A percentile compares a stretch with the other conserved stretches of the same genome.
These are phyloP conservation scores for Russula dissimulans DNA, from an alignment of 768 basidiomycete genomes.

Conservation along the genomic window DNA sequence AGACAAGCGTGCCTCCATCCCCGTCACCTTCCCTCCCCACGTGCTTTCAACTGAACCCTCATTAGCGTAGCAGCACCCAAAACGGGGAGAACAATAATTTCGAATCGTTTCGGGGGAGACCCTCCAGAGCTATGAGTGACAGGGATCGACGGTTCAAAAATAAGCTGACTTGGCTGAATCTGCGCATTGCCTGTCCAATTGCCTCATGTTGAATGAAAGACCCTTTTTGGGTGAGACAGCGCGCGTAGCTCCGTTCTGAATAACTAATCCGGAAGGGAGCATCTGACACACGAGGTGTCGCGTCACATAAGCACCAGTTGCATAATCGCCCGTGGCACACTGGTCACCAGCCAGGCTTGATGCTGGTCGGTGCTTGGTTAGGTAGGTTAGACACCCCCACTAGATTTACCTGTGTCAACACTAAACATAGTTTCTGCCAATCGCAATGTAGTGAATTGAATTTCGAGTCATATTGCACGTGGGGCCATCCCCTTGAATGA, in stretches of 20 bases:
- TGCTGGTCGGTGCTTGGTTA: neutral
- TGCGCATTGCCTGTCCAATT: neutral
- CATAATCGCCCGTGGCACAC: neutral
- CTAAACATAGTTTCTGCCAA: neutral
- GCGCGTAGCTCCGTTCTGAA: too few species aligned
- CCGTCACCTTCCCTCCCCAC: neutral
- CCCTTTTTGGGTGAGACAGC: neutral
- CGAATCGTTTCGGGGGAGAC: neutral
- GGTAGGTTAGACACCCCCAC: neutral
- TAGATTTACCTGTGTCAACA: neutral
- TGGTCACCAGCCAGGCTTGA: too few species aligned
- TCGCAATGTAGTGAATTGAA: neutral
- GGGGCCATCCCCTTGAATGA: too few species aligned
- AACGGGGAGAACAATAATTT: neutral
- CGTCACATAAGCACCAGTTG: neutral
- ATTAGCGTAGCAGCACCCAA: too few species aligned
- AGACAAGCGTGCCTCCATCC: neutral
- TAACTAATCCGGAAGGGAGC: neutral
- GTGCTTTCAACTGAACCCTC: neutral
- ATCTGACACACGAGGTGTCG: neutral
- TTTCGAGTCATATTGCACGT: neutral
- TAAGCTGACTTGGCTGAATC: neutral
- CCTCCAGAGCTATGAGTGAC: neutral
- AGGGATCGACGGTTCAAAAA: too few species aligned
- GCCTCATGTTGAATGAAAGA: neutral